Conservation (phyloP, 177 flowering plant genomes). For the Vitis hybrid region DNA sequence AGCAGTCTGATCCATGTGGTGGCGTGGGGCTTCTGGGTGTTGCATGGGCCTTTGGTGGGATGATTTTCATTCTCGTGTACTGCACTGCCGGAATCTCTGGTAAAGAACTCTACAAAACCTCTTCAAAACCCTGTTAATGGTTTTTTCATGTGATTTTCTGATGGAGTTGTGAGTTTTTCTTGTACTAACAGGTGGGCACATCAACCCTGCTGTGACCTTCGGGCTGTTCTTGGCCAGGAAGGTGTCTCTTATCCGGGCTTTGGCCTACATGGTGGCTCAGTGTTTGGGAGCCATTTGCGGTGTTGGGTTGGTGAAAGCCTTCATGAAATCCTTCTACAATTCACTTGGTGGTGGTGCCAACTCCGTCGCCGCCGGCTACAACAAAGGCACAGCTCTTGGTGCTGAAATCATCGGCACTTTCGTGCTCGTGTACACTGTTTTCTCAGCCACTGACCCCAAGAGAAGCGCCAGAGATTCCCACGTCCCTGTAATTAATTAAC, state of each 20-base stretch:
- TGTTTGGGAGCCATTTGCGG: conserved; percentile 75
- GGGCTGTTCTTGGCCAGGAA: conserved; percentile 78
- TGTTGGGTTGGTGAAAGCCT: conserved; percentile 76
- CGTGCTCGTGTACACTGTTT: conserved; percentile 83
- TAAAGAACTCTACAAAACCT: conserved; percentile 8
- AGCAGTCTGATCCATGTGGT: conserved; percentile 48
- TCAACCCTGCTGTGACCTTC: conserved; percentile 80
- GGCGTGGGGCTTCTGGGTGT: conserved; percentile 92
- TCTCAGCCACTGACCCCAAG: conserved; percentile 91
- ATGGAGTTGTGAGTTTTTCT: conserved; percentile 9
- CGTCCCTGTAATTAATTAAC: conserved; percentile 53
- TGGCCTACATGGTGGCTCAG: conserved; percentile 76
- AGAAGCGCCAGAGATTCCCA: conserved; percentile 91
- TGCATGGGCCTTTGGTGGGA: conserved; percentile 97
- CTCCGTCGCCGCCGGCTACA: conserved; percentile 56
- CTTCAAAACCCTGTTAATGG: background rate
- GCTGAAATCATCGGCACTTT: conserved; percentile 85
- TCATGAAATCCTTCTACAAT: conserved; percentile 60
- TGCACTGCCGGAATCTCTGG: conserved; percentile 98
- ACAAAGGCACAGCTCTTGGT: conserved; percentile 68
- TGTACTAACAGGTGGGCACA: conserved; percentile 59
- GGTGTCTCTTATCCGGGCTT: conserved; percentile 68
- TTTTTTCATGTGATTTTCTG: background rate
- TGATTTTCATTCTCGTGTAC: conserved; percentile 92
- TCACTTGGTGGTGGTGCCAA: conserved; percentile 66